phyloP scores from a whole-genome alignment of 2,329 filamentous ascomycete species.

The Hypoxylon sp. region DNA sequence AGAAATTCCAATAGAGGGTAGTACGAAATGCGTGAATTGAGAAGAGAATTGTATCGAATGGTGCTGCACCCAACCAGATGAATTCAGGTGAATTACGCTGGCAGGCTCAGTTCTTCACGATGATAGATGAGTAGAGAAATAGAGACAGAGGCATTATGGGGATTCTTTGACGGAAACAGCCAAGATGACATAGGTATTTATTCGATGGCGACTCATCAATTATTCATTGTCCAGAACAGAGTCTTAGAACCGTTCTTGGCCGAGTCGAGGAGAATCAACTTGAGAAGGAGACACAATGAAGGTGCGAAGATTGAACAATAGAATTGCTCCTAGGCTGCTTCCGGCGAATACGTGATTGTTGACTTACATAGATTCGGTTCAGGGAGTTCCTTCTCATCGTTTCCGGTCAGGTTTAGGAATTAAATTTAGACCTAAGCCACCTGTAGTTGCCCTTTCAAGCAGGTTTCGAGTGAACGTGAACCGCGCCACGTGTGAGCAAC shows the following conservation, averaged over 20 bases:
- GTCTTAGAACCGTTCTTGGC: constrained; percentile 13
- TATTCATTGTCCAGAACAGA: constrained; percentile 21
- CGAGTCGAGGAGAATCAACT: neutral
- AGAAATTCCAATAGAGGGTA: neutral
- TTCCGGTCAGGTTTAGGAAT: constrained; percentile 19
- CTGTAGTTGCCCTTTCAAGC: neutral
- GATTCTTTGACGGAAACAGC: constrained; percentile 31
- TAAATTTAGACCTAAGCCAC: constrained; percentile 7
- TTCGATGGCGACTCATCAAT: constrained; percentile 2
- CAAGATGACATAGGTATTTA: constrained; percentile 7
- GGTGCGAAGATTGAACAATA: constrained; percentile 7
- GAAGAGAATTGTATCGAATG: constrained; percentile 5
- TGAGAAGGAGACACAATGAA: constrained; percentile 16
- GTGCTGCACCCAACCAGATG: neutral
- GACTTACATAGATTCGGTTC: neutral
- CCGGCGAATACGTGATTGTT: constrained; percentile 14
- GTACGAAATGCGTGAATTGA: constrained; percentile 7
- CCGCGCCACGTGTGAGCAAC: constrained; percentile 29
- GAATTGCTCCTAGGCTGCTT: constrained; percentile 27
- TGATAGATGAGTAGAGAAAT: constrained; percentile 17
- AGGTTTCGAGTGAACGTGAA: constrained; percentile 19
- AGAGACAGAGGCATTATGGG: constrained; percentile 11
- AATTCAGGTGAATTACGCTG: no score
- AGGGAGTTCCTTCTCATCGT: constrained; percentile 5
- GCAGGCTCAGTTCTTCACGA: neutral